Percentiles rank a stretch among this genome's conserved stretches.
phyloP scores from a whole-genome alignment of 2,329 filamentous ascomycete species.

The Cadophora malorum region DNA sequence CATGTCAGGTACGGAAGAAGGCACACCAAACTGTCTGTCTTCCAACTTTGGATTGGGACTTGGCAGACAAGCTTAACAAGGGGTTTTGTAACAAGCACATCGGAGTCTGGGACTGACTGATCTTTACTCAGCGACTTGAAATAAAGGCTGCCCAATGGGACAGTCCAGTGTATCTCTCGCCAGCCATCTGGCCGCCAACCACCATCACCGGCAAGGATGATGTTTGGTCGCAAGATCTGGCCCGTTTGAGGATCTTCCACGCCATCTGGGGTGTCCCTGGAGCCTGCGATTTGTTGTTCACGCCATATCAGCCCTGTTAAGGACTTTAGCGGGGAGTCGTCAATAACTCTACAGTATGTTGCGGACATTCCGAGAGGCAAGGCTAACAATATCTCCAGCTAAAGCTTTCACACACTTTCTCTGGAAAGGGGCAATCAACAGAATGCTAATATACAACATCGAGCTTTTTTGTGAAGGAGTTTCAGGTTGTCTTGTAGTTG shows the following conservation, averaged over 20 bases:
- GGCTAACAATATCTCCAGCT: constrained; percentile 10
- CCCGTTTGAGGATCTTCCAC: constrained; percentile 45
- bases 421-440: background rate
- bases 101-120: constrained; percentile 35
- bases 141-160: constrained; percentile 30
- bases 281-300: constrained; percentile 39
- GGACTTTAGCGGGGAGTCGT: constrained; percentile 19
- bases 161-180: constrained; percentile 5
- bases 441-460: background rate
- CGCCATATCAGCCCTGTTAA: constrained; percentile 43
- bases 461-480: constrained; percentile 30
- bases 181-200: constrained; percentile 25
- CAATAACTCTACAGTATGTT: background rate
- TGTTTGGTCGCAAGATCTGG: constrained; percentile 43
- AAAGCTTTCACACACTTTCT: background rate
- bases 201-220: constrained; percentile 35
- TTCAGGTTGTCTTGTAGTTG: constrained; percentile 38
- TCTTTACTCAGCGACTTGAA: constrained; percentile 36
- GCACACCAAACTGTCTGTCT: constrained; percentile 22
- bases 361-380: constrained; percentile 8
- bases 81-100: constrained; percentile 27
- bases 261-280: constrained; percentile 37
- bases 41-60: constrained; percentile 28
- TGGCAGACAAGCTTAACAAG: constrained; percentile 25
- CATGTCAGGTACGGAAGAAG: constrained; percentile 8